Evolutionary conservation across 2,329 filamentous ascomycete species (phyloP), one percentile per base, ranked within the genome.

Genomic region (Elsinoe australis): DNA sequence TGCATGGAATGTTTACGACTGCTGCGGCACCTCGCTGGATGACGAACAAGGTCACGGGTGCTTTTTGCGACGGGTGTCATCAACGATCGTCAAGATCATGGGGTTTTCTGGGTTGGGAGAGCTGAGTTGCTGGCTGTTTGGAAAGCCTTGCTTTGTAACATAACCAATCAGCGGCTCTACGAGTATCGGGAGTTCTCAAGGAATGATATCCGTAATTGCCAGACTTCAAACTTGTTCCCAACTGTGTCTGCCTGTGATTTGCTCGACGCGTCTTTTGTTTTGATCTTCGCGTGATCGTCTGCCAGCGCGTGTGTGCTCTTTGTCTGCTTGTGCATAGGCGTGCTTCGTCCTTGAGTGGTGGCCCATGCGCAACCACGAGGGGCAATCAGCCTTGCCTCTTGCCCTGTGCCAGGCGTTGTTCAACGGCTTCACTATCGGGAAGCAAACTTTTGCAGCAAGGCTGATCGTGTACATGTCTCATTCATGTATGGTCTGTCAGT

Each of bases 1-100:
- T 60, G 56, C 57, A 62, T 61, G 59, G 42, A 48, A 48, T 55
- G 60, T 61, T 59, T 56, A 59, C 59, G 53, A 61, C 58, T 52
- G 58, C 39, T 44, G 45, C 45, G 45, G 26, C 26, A 29, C 45
- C 45, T 48, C 45, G 45, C 21, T 17, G 28, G 45, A 48, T 26
- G 45, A 48, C 33, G n/a, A n/a, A 36, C 32, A 24, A 12, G 32
- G 45, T 36, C 45, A 48, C 33, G 45, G 39, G 24, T 26, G 24
- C 28, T 44, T 28, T 44, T 32, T 44, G 39, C 39, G 39, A 44
- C 17, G 39, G 39, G 39, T 44, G 39, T 44, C 39, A 44, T 57
- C 54, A 53, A 36, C 58, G 55, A 62, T 58, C 61, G 61, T 60
- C 60, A 60, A 34, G 45, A 15, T 48, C 45, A 38, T 31, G 45